Conservation (phyloP, 2,329 filamentous ascomycete genomes). For the Huntiella abstrusa region DNA sequence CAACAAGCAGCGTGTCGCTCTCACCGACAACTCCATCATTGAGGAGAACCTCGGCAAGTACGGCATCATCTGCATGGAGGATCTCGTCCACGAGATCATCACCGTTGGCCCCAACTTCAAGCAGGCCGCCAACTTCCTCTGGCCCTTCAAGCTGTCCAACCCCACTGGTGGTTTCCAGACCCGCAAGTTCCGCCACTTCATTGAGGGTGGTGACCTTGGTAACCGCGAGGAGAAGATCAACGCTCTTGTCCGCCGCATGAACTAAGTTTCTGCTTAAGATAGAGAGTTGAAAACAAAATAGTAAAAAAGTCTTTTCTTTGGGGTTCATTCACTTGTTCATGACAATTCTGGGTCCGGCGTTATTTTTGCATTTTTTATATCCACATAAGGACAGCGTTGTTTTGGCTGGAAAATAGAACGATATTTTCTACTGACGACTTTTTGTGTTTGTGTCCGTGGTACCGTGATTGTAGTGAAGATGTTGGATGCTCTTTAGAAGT, state of each 20-base stretch:
- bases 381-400: slow-evolving; percentile 10
- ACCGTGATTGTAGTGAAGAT: not conserved
- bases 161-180: slow-evolving; percentile 89
- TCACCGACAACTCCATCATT: slow-evolving; percentile 95
- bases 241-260: slow-evolving; percentile 91
- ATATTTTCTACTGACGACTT: slow-evolving; percentile 6
- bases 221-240: slow-evolving; percentile 99
- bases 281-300: slow-evolving; percentile 14
- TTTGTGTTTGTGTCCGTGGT: not conserved
- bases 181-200: slow-evolving; percentile 98
- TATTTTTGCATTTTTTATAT: slow-evolving; percentile 3
- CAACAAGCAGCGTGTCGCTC: slow-evolving; percentile 89
- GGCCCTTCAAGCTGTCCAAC: slow-evolving; percentile 99
- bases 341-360: slow-evolving; percentile 17
- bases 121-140: slow-evolving; percentile 97
- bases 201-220: slow-evolving; percentile 94
- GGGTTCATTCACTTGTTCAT: slow-evolving; percentile 11
- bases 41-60: slow-evolving; percentile 95
- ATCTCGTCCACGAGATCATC: slow-evolving; percentile 98
- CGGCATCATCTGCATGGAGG: slow-evolving; percentile 98
- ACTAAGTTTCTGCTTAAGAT: slow-evolving; percentile 36
- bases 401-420: slow-evolving; percentile 7
- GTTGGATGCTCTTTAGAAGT: too few species aligned
- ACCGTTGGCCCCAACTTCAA: slow-evolving; percentile 99
- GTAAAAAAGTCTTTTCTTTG: slow-evolving; percentile 15